A percentile compares a stretch with the other conserved stretches of the same genome.
These are phyloP conservation scores for Xylaria flabelliformis DNA, from an alignment of 495 filamentous ascomycete genomes.

Conservation along the genomic window DNA sequence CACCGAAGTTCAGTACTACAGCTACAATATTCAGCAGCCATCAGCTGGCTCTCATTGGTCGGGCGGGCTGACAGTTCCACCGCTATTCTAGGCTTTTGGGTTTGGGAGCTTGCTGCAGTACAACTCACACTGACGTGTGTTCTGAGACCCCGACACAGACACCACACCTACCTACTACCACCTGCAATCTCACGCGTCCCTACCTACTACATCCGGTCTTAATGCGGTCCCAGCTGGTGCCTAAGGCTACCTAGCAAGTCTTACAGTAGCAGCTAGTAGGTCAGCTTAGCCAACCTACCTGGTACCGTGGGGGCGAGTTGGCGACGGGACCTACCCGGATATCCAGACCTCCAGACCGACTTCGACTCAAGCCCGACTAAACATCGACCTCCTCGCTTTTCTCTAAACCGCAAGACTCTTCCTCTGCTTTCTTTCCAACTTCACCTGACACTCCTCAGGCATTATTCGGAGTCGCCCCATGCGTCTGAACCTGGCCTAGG, in stretches of 20 bases:
- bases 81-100: neutral
- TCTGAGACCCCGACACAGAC: constrained; percentile 6
- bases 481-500: neutral
- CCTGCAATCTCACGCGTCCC: neutral
- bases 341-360: constrained; percentile 16
- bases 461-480: constrained; percentile 5
- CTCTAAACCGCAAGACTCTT: neutral
- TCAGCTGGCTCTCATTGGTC: neutral
- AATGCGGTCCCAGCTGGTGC: neutral
- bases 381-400: neutral
- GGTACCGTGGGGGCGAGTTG: neutral
- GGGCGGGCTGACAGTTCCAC: neutral
- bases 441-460: neutral
- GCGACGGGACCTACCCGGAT: constrained; percentile 13
- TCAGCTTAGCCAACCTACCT: constrained; percentile 3
- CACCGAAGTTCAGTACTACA: constrained; percentile 6
- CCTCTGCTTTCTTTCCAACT: too few species aligned
- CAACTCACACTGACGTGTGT: constrained; percentile 12
- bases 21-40: neutral
- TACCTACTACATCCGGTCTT: neutral
- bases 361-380: constrained; percentile 1
- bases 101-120: constrained; percentile 14
- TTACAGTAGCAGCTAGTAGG: neutral
- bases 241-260: neutral
- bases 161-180: neutral